Conservation (phyloP, 2,329 filamentous ascomycete genomes). For the Chaetomium sp. region DNA sequence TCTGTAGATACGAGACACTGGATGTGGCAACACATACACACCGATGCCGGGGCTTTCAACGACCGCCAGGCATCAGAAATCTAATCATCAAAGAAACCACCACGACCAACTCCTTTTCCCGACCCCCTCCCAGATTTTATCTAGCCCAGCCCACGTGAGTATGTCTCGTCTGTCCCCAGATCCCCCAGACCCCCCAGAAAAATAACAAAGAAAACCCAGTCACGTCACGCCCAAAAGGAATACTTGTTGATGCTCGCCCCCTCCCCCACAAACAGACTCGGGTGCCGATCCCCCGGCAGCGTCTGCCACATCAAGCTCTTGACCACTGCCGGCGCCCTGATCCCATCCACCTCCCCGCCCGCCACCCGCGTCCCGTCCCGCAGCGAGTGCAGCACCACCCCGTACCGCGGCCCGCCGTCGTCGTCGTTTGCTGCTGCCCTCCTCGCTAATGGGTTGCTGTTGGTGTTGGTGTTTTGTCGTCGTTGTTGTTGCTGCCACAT, state of each 20-base stretch:
- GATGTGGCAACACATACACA: background rate
- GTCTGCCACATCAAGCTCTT: constrained; percentile 50
- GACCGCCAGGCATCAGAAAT: background rate
- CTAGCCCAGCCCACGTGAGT: background rate
- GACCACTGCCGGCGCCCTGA: constrained; percentile 39
- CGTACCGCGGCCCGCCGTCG: background rate
- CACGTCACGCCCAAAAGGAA: constrained; percentile 44
- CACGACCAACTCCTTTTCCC: background rate
- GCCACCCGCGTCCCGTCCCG: constrained; percentile 47
- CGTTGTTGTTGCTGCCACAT: constrained; percentile 21
- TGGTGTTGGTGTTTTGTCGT: background rate
- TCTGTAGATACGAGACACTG: background rate
- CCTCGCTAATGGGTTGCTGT: too few relatives aligned
- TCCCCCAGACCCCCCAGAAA: background rate
- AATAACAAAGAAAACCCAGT: background rate
- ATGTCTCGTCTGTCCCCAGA: too few relatives aligned
- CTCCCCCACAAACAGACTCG: constrained; percentile 52
- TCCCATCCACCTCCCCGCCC: constrained; percentile 33
- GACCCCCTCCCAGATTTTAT: background rate
- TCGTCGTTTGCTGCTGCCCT: background rate
- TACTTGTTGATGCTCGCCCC: constrained; percentile 46
- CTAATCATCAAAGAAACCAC: background rate
- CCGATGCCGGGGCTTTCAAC: background rate
- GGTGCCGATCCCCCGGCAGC: constrained; percentile 47
- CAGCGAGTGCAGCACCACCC: constrained; percentile 53